These are phyloP conservation scores for Capronia epimyces DNA, from an alignment of 2,329 filamentous ascomycete genomes.

Conservation along the genomic window DNA sequence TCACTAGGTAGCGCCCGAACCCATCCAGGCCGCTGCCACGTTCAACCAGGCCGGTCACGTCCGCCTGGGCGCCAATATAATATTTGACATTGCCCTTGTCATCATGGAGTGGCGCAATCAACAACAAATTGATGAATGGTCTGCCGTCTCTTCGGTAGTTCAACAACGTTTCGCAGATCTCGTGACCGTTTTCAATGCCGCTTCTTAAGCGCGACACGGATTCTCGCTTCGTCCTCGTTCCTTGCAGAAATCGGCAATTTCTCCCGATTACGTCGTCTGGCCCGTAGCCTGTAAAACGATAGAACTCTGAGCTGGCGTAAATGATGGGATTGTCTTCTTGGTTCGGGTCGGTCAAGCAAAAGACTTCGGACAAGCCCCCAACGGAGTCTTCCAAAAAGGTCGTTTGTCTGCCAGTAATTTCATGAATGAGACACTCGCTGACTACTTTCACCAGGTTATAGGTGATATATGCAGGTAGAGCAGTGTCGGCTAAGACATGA, in stretches of 20 bases:
- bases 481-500: conserved; percentile 37
- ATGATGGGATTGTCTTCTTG: conserved; percentile 43
- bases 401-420: conserved; percentile 40
- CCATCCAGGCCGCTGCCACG: conserved; percentile 30
- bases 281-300: conserved; percentile 41
- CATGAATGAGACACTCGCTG: conserved; percentile 41
- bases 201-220: conserved; percentile 36
- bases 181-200: conserved; percentile 37
- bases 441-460: conserved; percentile 37
- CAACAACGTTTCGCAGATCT: conserved; percentile 41
- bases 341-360: conserved; percentile 43
- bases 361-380: conserved; percentile 42
- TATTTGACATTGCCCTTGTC: conserved; percentile 33
- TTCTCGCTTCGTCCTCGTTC: conserved; percentile 35
- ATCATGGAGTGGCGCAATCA: conserved; percentile 33
- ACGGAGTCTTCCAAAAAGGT: conserved; percentile 40
- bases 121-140: conserved; percentile 34
- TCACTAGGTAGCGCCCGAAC: conserved; percentile 28
- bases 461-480: conserved; percentile 41
- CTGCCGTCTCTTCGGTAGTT: conserved; percentile 38
- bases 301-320: conserved; percentile 45
- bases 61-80: conserved; percentile 33
- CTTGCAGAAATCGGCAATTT: conserved; percentile 45
- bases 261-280: conserved; percentile 41
- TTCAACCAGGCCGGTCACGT: conserved; percentile 31